These are phyloP conservation scores for Viola odorata DNA, from an alignment of 345 rosid species.

Conservation along the genomic window DNA sequence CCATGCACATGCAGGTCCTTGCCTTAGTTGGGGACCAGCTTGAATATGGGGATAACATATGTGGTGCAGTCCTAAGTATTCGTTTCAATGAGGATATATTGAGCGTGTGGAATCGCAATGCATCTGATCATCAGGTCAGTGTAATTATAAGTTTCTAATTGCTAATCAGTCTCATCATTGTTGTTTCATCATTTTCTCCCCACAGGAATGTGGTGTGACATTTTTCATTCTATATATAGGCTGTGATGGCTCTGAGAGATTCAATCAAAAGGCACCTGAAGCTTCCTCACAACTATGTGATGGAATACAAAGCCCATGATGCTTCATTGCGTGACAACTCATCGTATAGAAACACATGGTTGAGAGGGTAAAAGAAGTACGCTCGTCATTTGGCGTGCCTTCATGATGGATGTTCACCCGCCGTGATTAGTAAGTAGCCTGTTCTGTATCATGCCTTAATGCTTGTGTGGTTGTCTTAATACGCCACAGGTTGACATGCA, in stretches of 20 bases:
- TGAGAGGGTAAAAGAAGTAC: constrained; percentile 80
- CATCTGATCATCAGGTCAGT: constrained; percentile 85
- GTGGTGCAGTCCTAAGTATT: constrained; percentile 91
- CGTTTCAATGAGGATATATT: constrained; percentile 90
- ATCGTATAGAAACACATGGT: constrained; percentile 89
- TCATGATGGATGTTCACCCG: too few species aligned
- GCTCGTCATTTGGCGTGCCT: too few species aligned
- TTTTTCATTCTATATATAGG: constrained; percentile 34
- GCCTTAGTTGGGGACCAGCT: constrained; percentile 91
- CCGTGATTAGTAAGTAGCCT: neutral
- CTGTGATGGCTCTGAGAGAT: constrained; percentile 57
- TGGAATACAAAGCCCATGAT: constrained; percentile 97
- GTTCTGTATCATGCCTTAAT: neutral
- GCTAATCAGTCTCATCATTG: neutral
- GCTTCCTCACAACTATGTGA: constrained; percentile 81
- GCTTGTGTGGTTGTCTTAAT: constrained; percentile 3
- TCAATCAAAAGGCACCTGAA: constrained; percentile 67
- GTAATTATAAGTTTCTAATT: constrained; percentile 1
- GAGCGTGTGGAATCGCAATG: constrained; percentile 89
- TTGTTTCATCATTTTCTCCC: neutral
- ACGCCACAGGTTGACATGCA: neutral
- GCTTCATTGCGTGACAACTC: constrained; percentile 92
- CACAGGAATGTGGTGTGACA: neutral
- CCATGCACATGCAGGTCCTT: constrained; percentile 53
- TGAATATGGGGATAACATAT: constrained; percentile 70